Evolutionary conservation across 805 yeast genomes (phyloP).

Genomic region (Metschnikowia reukaufii): DNA sequence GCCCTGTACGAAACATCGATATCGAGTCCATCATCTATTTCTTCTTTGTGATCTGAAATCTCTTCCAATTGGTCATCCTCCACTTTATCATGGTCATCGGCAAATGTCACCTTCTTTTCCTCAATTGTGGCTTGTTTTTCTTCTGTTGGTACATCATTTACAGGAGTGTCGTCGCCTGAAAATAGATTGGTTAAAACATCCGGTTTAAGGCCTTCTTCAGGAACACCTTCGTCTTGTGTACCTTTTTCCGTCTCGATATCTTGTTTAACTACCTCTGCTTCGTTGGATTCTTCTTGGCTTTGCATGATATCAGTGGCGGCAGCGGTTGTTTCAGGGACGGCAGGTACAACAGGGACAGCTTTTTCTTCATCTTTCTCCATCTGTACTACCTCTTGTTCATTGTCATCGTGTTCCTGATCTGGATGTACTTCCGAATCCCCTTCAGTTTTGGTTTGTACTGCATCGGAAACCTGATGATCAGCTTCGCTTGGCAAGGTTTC

Average conservation of each 20-base stretch:
- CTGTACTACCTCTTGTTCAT: not conserved
- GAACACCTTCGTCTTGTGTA: not conserved
- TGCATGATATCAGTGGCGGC: not conserved
- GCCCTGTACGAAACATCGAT: slow-evolving; percentile 10
- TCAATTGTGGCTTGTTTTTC: not conserved
- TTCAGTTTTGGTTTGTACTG: not conserved
- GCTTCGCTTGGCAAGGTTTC: not conserved
- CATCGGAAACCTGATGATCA: not conserved
- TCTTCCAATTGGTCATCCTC: slow-evolving; percentile 3
- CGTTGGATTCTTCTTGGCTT: not conserved
- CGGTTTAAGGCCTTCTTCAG: not conserved
- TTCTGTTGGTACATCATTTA: not conserved
- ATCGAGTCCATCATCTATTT: slow-evolving; percentile 1
- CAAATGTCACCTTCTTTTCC: slow-evolving; percentile 25
- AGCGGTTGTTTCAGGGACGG: not conserved
- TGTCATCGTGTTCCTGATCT: not conserved
- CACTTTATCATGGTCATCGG: slow-evolving; percentile 17
- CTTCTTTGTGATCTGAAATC: slow-evolving; percentile 1
- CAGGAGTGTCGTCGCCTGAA: too few species aligned
- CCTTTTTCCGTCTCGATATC: not conserved
- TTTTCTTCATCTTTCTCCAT: not conserved
- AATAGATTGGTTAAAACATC: not conserved
- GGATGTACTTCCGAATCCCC: not conserved
- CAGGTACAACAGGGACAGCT: too few species aligned
- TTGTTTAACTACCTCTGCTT: not conserved